These are phyloP conservation scores for Coniochaeta hoffmannii DNA, from an alignment of 2,329 filamentous ascomycete genomes.

Conservation along the genomic window DNA sequence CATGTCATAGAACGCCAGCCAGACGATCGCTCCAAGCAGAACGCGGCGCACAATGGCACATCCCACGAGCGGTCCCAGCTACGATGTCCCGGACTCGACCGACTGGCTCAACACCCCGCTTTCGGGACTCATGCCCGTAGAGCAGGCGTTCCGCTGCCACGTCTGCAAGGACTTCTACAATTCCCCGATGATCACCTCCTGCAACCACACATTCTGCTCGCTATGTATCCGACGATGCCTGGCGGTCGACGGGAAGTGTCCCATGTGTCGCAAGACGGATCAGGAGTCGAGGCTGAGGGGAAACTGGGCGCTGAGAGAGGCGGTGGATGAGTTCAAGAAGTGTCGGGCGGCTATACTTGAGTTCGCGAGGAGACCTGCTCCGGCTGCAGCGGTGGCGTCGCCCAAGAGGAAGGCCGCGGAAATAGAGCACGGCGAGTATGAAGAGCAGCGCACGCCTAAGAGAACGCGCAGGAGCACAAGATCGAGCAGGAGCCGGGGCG, in stretches of 20 bases:
- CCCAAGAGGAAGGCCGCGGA: constrained; percentile 46
- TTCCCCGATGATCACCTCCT: constrained; percentile 91
- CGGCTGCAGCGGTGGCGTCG: constrained; percentile 13
- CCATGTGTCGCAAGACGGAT: constrained; percentile 69
- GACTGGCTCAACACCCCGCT: constrained; percentile 74
- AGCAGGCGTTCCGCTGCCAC: constrained; percentile 84
- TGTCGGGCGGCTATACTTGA: constrained; percentile 56
- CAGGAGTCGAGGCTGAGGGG: constrained; percentile 79
- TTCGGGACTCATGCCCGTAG: constrained; percentile 59
- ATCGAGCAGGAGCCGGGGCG: constrained; percentile 33
- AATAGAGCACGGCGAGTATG: constrained; percentile 21
- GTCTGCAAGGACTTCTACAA: constrained; percentile 97
- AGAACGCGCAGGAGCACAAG: constrained; percentile 37
- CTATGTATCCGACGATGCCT: constrained; percentile 86
- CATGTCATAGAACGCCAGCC: neutral
- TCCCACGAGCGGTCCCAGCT: constrained; percentile 4
- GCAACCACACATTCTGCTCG: constrained; percentile 94
- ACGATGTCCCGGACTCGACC: constrained; percentile 64
- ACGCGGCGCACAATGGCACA: neutral
- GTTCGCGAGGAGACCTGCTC: constrained; percentile 49
- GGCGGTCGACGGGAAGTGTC: constrained; percentile 77
- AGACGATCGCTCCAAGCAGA: neutral
- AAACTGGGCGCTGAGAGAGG: constrained; percentile 79
- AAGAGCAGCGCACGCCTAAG: constrained; percentile 35
- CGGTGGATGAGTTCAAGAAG: constrained; percentile 69